A percentile compares a stretch with the other conserved stretches of the same genome.
Evolutionary conservation across 805 yeast genomes (phyloP).

Genomic region (Komagataella ulmi): DNA sequence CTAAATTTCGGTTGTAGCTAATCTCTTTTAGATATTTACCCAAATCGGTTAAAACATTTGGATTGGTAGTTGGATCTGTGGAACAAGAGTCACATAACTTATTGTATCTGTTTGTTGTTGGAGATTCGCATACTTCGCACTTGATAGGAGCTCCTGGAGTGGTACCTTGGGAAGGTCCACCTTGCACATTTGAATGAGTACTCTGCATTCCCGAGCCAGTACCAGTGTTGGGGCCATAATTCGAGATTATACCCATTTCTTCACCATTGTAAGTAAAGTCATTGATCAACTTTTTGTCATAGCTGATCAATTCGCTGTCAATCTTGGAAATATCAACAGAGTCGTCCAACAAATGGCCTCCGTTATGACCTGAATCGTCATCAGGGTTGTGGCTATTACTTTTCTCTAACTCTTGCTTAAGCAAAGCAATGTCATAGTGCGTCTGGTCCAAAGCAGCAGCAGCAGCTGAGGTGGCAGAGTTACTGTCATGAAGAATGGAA

Average conservation of each 20-base stretch:
- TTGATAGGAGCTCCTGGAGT: not conserved
- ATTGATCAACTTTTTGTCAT: not conserved
- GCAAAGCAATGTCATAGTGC: not conserved
- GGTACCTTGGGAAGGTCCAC: not conserved
- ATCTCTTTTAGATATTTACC: not conserved
- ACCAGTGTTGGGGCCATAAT: not conserved
- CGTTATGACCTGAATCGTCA: not conserved
- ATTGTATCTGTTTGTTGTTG: not conserved
- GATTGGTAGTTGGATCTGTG: not conserved
- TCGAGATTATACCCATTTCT: not conserved
- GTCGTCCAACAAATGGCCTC: not conserved
- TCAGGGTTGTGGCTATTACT: not conserved
- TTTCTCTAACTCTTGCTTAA: not conserved
- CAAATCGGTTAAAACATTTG: not conserved
- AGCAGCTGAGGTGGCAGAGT: not conserved
- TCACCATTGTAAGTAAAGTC: not conserved
- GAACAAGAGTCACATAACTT: not conserved
- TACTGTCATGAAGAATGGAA: not conserved
- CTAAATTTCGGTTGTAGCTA: not conserved
- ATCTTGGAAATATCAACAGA: not conserved
- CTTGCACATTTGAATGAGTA: not conserved
- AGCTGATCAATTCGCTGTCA: slow-evolving; percentile 1
- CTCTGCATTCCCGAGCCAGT: not conserved
- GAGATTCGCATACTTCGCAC: not conserved
- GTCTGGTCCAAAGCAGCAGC: not conserved